Conservation (phyloP, 345 rosid species). For the Stellera chamaejasme region DNA sequence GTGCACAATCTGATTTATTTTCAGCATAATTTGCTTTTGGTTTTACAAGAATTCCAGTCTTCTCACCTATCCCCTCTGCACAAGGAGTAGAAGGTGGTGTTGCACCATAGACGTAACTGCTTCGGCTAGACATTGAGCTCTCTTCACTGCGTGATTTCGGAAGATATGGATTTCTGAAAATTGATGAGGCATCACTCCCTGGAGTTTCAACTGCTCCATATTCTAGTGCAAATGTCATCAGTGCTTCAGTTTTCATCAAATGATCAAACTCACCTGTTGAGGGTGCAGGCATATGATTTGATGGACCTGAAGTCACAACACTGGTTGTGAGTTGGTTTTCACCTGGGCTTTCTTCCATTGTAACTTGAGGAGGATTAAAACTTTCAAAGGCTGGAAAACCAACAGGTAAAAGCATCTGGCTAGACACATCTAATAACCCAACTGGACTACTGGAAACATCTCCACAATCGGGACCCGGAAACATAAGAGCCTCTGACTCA, state of each 20-base stretch:
- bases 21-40: slow-evolving; percentile 39
- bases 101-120: slow-evolving; percentile 71
- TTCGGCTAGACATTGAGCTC: slow-evolving; percentile 63
- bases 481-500: slow-evolving; percentile 78
- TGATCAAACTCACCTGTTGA: slow-evolving; percentile 77
- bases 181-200: slow-evolving; percentile 51
- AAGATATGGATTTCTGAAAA: slow-evolving; percentile 75
- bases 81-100: slow-evolving; percentile 66
- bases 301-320: slow-evolving; percentile 40
- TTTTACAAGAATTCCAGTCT: slow-evolving; percentile 31
- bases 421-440: slow-evolving; percentile 70
- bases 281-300: slow-evolving; percentile 34
- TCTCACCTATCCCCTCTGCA: slow-evolving; percentile 56
- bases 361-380: slow-evolving; percentile 48
- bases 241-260: slow-evolving; percentile 89
- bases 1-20: slow-evolving; percentile 26
- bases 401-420: slow-evolving; percentile 70
- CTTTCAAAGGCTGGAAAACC: slow-evolving; percentile 78
- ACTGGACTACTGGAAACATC: slow-evolving; percentile 78
- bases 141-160: slow-evolving; percentile 68
- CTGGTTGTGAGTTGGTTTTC: slow-evolving; percentile 50
- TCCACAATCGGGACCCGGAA: slow-evolving; percentile 74
- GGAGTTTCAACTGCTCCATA: slow-evolving; percentile 93
- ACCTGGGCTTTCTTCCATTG: slow-evolving; percentile 52
- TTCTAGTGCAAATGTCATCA: slow-evolving; percentile 92